phyloP scores from a whole-genome alignment of 768 basidiomycete species.

The Gloeostereum incarnatum region DNA sequence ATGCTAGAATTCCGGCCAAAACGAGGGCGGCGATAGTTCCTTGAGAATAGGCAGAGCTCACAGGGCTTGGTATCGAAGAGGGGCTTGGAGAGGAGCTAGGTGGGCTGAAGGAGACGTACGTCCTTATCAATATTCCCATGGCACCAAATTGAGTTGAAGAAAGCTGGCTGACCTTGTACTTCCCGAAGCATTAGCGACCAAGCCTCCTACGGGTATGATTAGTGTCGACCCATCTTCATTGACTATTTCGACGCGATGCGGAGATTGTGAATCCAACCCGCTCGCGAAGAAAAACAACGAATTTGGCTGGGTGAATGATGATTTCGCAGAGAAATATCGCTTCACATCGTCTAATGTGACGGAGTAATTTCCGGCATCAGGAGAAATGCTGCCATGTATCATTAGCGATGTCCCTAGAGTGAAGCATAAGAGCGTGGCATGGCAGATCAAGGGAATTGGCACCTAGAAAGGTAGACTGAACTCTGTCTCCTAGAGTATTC shows the following conservation, averaged over 20 bases:
- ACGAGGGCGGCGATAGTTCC: conserved; percentile 63
- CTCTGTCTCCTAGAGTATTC: conserved; percentile 15
- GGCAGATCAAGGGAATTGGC: conserved; percentile 14
- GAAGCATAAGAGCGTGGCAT: conserved; percentile 1
- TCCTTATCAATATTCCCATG: not conserved
- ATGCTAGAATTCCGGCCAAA: conserved; percentile 44
- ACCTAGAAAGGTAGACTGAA: conserved; percentile 15
- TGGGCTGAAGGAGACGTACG: conserved; percentile 9
- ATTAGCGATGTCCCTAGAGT: conserved; percentile 50
- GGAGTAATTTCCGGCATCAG: conserved; percentile 46
- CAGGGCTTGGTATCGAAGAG: conserved; percentile 5
- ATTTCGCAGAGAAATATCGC: conserved; percentile 35
- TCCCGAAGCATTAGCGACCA: conserved; percentile 33
- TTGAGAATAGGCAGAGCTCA: conserved; percentile 20
- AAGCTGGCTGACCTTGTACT: conserved; percentile 23
- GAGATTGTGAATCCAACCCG: conserved; percentile 38
- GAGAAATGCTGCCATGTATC: conserved; percentile 51
- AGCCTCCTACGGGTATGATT: conserved; percentile 36
- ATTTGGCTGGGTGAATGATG: conserved; percentile 41
- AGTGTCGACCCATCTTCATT: conserved; percentile 50
- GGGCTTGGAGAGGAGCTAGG: conserved; percentile 13
- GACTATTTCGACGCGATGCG: conserved; percentile 42
- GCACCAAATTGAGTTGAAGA: conserved; percentile 4
- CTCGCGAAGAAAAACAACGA: conserved; percentile 57
- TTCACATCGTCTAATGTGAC: conserved; percentile 43